Evolutionary conservation across 2,329 filamentous ascomycete genomes (phyloP).

Genomic region (Hymenoscyphus infarciens): DNA sequence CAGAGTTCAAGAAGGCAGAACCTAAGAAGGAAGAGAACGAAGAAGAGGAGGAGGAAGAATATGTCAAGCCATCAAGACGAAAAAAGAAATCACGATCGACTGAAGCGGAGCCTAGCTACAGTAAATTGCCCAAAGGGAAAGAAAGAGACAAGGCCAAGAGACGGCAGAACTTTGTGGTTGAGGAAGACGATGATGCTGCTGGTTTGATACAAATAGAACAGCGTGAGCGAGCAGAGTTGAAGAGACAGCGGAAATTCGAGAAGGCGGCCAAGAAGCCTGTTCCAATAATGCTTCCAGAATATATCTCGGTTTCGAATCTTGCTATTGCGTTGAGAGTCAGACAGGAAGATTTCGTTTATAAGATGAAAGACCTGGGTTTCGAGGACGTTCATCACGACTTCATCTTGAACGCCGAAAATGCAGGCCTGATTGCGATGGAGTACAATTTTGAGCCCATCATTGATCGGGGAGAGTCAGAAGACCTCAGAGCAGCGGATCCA

Average conservation of each 20-base stretch:
- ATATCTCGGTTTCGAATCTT: conserved; percentile 82
- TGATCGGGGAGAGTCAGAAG: conserved; percentile 60
- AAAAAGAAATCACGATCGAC: conserved; percentile 2
- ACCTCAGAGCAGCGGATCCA: conserved; percentile 67
- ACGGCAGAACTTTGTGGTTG: conserved; percentile 28
- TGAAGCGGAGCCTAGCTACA: conserved; percentile 11
- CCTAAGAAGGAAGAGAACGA: background rate
- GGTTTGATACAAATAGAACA: conserved; percentile 22
- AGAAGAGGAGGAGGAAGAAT: conserved; percentile 4
- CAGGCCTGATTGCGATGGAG: conserved; percentile 84
- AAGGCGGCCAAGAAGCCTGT: conserved; percentile 41
- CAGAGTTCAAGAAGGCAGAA: conserved; percentile 1
- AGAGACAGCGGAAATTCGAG: conserved; percentile 40
- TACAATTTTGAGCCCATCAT: conserved; percentile 87
- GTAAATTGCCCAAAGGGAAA: conserved; percentile 26
- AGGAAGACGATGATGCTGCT: conserved; percentile 34
- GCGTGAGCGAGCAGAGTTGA: conserved; percentile 41
- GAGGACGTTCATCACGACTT: conserved; percentile 79
- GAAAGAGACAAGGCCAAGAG: conserved; percentile 33
- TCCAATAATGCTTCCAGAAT: conserved; percentile 78
- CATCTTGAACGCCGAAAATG: conserved; percentile 86
- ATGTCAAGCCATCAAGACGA: conserved; percentile 4
- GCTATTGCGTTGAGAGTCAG: conserved; percentile 71
- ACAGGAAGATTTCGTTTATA: conserved; percentile 65
- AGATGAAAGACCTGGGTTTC: conserved; percentile 83